Evolutionary conservation across 352 stramenopile genomes (phyloP).

Genomic region (Phytophthora hybrid): DNA sequence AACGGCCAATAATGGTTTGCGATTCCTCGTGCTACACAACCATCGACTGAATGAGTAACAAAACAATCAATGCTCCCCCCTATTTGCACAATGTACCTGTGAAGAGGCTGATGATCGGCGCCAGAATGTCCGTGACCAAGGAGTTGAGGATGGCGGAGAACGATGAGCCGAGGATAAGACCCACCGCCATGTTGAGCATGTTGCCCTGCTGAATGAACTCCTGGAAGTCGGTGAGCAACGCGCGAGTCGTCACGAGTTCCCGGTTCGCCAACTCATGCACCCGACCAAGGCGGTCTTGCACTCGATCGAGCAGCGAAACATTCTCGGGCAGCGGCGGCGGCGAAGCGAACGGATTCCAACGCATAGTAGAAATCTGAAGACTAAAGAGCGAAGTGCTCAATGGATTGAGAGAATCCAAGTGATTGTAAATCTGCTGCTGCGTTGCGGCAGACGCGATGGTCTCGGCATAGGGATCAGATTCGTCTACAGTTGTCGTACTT

Average conservation of each 20-base stretch:
- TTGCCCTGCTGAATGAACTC: constrained; percentile 82
- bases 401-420: background rate
- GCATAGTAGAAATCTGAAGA: constrained; percentile 6
- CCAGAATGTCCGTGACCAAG: constrained; percentile 73
- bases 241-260: constrained; percentile 25
- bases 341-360: constrained; percentile 33
- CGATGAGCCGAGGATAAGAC: constrained; percentile 70
- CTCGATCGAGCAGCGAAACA: constrained; percentile 29
- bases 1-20: constrained; percentile 70
- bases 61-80: background rate
- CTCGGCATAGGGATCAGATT: constrained; percentile 9
- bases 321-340: constrained; percentile 32
- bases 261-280: constrained; percentile 36
- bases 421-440: background rate
- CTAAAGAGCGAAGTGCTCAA: background rate
- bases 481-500: constrained; percentile 6
- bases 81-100: constrained; percentile 39
- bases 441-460: background rate
- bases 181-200: constrained; percentile 77
- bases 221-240: constrained; percentile 58
- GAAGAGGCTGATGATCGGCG: constrained; percentile 75
- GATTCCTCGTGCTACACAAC: constrained; percentile 57
- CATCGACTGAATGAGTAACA: background rate
- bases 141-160: constrained; percentile 81
- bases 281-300: constrained; percentile 28